Percentiles rank a stretch among this genome's conserved stretches.
These are phyloP conservation scores for Fistulinella staudtii DNA, from an alignment of 1,284 basidiomycete genomes.

Conservation along the genomic window DNA sequence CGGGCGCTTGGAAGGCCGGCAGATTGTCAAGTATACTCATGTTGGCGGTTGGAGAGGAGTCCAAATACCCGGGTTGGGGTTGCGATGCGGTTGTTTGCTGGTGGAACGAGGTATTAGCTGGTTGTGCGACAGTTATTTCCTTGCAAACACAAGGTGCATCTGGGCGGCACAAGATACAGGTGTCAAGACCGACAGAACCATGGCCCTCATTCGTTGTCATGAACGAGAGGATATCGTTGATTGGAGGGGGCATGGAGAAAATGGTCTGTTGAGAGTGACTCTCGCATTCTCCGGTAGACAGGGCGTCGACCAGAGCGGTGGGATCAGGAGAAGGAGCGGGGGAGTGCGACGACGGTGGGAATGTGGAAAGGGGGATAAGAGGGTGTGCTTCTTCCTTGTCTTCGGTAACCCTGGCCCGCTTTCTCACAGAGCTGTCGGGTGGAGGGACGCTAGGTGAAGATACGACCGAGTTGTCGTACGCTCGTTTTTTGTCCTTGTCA, in stretches of 20 bases:
- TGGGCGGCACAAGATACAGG: conserved; percentile 70
- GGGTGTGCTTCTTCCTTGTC: conserved; percentile 29
- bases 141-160: conserved; percentile 71
- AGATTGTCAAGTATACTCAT: conserved; percentile 69
- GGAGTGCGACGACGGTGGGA: conserved; percentile 20
- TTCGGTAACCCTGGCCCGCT: conserved; percentile 40
- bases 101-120: conserved; percentile 19
- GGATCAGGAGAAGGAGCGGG: conserved; percentile 16
- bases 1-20: conserved; percentile 71
- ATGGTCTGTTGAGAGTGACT: conserved; percentile 9
- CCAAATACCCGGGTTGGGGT: conserved; percentile 14
- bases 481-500: conserved; percentile 50
- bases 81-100: conserved; percentile 27
- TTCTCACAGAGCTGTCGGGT: conserved; percentile 27
- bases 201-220: conserved; percentile 19
- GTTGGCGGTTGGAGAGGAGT: conserved; percentile 14
- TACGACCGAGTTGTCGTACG: conserved; percentile 45
- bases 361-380: conserved; percentile 27
- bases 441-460: conserved; percentile 28
- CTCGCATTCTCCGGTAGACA: conserved; percentile 9
- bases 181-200: conserved; percentile 29
- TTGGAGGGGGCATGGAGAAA: conserved; percentile 24
- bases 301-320: not conserved
- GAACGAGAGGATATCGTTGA: conserved; percentile 36
- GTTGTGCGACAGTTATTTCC: conserved; percentile 53